Base-by-base conservation (phyloP, 2,329 filamentous ascomycete genomes). In the Xylaria sp. region DNA sequence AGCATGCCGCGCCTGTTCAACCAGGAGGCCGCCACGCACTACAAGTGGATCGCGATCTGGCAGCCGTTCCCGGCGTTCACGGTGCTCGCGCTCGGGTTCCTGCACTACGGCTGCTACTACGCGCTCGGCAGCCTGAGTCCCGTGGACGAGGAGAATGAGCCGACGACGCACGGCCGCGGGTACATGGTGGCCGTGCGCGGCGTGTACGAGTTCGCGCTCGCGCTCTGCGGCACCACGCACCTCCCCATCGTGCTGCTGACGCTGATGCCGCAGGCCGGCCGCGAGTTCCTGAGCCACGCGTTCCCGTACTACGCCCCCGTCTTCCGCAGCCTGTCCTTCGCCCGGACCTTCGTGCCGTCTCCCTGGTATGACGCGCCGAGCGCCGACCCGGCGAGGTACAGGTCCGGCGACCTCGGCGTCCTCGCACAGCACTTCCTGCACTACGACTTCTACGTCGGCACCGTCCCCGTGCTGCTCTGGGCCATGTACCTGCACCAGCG, bases 371-470 rank as follows among this genome's bases (percentile, higher is more conserved):
- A 39, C 5, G 39, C 71, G 7, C 77, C 75, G 20, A 61, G 64
- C n/a, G 54, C 75, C 23, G 63, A 72, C 55, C 68, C 73, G 13
- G 58, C 62, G 1, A 52, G 48, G 3, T 74, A 73, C 69, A 54
- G n/a, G 20, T 67, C 74, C 12, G 76, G 76, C 64, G 76, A 75
- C 13, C 71, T 76, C 13, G 70, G 71, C 7, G 51, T 74, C 13
- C 43, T 75, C 7, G 71, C 70, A 18, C 67, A 71, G 59, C 68
- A 78, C 55, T 78, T 79, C 67, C 70, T 78, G 57, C 75, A 76
- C 39, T 79, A 75, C 67, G 77, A 79, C 65, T 52, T 78, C 52
- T 77, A 76, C 68, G 68, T 75, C 39, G 77, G 74, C 57, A 71
- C 70, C 46, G 28, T 62, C 20, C 68, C 75, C 5, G 39, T 79